Evolutionary conservation across 2,329 filamentous ascomycete species (phyloP).

Genomic region (Paecilomyces dactylethromorphus): DNA sequence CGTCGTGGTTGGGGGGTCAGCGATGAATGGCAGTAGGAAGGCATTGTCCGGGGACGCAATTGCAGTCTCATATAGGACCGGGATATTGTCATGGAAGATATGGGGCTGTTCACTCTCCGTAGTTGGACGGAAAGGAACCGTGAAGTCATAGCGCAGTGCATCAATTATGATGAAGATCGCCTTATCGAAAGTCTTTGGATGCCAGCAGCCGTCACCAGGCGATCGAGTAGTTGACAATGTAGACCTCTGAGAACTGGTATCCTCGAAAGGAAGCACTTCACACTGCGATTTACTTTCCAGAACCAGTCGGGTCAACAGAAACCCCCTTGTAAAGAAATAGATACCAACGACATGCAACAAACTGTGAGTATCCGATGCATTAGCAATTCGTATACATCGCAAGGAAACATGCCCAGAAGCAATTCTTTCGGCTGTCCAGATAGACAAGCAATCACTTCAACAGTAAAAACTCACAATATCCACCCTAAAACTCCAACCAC

Average conservation of each 20-base stretch:
- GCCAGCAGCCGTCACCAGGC: conserved; percentile 75
- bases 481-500: conserved; percentile 32
- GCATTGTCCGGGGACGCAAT: conserved; percentile 69
- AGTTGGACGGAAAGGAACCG: conserved; percentile 62
- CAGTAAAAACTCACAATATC: conserved; percentile 30
- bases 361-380: conserved; percentile 27
- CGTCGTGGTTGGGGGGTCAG: conserved; percentile 90
- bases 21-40: conserved; percentile 89
- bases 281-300: conserved; percentile 71
- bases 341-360: conserved; percentile 72
- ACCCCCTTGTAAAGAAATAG: conserved; percentile 89
- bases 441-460: background rate
- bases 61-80: conserved; percentile 79
- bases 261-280: conserved; percentile 58
- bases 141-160: conserved; percentile 94
- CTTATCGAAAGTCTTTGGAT: conserved; percentile 87
- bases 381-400: background rate
- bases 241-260: conserved; percentile 15
- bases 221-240: conserved; percentile 9
- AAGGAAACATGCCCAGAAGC: background rate
- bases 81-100: conserved; percentile 81
- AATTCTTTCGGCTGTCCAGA: background rate
- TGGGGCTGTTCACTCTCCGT: conserved; percentile 41
- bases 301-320: conserved; percentile 80
- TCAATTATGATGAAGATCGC: conserved; percentile 88